A percentile compares a stretch with the other conserved stretches of the same genome.
Evolutionary conservation across 345 rosid genomes (phyloP).

Genomic region (Reutealis trisperma): DNA sequence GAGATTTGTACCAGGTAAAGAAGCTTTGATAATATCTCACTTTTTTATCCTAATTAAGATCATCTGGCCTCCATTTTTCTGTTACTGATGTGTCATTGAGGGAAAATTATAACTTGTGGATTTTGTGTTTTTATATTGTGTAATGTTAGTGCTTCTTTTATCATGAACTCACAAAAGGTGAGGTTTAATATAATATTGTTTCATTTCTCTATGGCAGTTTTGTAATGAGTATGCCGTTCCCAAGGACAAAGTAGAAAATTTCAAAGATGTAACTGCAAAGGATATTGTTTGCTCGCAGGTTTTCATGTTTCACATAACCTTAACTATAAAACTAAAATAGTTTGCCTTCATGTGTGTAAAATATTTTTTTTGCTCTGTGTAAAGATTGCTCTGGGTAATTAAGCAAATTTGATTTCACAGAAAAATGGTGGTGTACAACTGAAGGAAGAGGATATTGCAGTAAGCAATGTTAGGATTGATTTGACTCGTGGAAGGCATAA

Average conservation of each 20-base stretch:
- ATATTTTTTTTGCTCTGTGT: not conserved
- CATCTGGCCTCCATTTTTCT: not conserved
- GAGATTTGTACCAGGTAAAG: conserved; percentile 79
- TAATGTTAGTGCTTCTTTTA: not conserved
- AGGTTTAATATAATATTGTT: not conserved
- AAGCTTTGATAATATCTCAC: conserved; percentile 1
- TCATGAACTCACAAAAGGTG: not conserved
- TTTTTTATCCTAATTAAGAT: not conserved
- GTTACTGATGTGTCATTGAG: not conserved
- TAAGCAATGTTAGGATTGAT: conserved; percentile 85
- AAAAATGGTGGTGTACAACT: conserved; percentile 58
- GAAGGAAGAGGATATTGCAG: conserved; percentile 76
- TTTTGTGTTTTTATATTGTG: not conserved
- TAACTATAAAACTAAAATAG: not conserved
- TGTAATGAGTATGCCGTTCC: conserved; percentile 97
- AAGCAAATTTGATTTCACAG: conserved; percentile 35
- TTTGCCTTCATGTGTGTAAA: not conserved
- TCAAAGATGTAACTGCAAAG: conserved; percentile 74
- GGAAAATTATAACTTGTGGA: not conserved
- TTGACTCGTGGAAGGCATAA: conserved; percentile 82
- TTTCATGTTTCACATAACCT: not conserved
- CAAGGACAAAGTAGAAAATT: conserved; percentile 73
- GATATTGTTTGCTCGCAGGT: conserved; percentile 98
- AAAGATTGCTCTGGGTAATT: not conserved
- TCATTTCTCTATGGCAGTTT: conserved; percentile 54